Evolutionary conservation across 345 rosid species (phyloP).

Genomic region (Microcos paniculata): DNA sequence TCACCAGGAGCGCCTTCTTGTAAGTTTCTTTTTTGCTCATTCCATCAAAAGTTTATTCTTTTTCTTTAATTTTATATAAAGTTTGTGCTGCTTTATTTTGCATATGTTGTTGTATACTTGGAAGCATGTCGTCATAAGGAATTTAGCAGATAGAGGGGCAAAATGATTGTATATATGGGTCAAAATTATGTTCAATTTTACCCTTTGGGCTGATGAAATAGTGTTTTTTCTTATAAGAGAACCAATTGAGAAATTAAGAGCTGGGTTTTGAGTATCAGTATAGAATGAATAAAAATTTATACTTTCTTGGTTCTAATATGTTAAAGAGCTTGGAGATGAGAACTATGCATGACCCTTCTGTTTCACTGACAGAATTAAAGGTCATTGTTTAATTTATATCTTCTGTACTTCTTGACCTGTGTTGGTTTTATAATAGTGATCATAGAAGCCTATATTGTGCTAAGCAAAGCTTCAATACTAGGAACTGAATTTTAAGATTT

Average conservation of each 20-base stretch:
- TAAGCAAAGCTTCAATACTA: neutral
- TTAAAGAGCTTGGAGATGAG: neutral
- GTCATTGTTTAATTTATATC: neutral
- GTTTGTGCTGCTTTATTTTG: neutral
- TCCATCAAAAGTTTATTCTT: neutral
- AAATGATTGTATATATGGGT: neutral
- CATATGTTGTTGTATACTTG: neutral
- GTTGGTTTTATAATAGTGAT: neutral
- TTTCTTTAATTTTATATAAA: neutral
- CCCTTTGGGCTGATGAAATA: neutral
- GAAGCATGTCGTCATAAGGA: neutral
- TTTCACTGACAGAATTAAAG: neutral
- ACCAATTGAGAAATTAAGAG: neutral
- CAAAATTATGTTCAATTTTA: neutral
- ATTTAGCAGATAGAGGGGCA: neutral
- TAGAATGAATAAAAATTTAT: neutral
- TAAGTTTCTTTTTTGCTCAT: constrained; percentile 30
- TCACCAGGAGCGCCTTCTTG: constrained; percentile 81
- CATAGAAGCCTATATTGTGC: neutral
- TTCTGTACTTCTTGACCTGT: neutral
- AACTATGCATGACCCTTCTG: neutral
- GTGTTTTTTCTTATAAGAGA: neutral
- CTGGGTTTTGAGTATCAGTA: neutral
- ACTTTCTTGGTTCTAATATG: neutral
- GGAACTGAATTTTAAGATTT: neutral